phyloP scores from a whole-genome alignment of 768 basidiomycete species.

The Nidula microcarpa region DNA sequence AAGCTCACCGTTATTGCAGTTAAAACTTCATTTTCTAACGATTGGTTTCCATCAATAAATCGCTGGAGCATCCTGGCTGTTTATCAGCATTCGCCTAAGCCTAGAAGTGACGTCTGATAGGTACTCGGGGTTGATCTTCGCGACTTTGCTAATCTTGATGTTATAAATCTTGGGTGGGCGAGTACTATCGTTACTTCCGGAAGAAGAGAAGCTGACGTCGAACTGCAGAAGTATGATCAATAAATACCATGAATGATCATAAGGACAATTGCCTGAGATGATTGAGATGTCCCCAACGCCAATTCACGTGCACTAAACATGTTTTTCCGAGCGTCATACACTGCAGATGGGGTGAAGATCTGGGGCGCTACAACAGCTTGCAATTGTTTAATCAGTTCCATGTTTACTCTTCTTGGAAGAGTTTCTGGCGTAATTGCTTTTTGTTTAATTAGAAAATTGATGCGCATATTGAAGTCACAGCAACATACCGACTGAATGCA shows the following conservation, averaged over 20 bases:
- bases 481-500: slow-evolving; percentile 26
- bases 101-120: background rate
- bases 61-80: slow-evolving; percentile 48
- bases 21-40: slow-evolving; percentile 54
- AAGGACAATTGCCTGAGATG: slow-evolving; percentile 42
- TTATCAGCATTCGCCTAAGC: background rate
- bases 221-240: background rate
- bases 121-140: slow-evolving; percentile 34
- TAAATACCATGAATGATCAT: background rate
- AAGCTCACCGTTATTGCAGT: slow-evolving; percentile 56
- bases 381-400: slow-evolving; percentile 27
- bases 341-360: slow-evolving; percentile 63
- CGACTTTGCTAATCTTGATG: slow-evolving; percentile 58
- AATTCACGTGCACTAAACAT: slow-evolving; percentile 55
- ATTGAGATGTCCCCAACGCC: slow-evolving; percentile 47
- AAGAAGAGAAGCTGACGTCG: background rate
- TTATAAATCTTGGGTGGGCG: slow-evolving; percentile 66
- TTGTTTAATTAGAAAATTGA: slow-evolving; percentile 18
- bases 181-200: background rate
- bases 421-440: slow-evolving; percentile 17
- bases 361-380: slow-evolving; percentile 40
- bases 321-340: slow-evolving; percentile 81
- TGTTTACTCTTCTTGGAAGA: slow-evolving; percentile 29
- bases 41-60: slow-evolving; percentile 55
- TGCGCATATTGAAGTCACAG: slow-evolving; percentile 1